These are phyloP conservation scores for Didymella exigua DNA, from an alignment of 2,329 filamentous ascomycete species.

Conservation along the genomic window DNA sequence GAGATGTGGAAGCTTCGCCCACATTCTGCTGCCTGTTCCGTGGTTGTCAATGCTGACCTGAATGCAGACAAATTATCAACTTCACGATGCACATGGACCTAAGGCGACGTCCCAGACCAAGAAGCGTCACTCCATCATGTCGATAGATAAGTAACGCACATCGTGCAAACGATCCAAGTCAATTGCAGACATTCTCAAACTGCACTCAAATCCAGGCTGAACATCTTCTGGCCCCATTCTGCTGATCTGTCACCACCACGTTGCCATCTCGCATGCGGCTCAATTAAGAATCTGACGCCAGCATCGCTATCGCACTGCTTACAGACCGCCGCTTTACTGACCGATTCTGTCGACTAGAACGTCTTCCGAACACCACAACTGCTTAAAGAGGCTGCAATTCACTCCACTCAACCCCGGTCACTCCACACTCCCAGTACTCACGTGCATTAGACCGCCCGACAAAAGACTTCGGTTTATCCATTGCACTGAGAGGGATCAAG, in stretches of 20 bases:
- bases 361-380: slow-evolving; percentile 31
- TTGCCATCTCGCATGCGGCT: slow-evolving; percentile 39
- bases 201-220: background rate
- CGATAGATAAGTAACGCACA: background rate
- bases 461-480: background rate
- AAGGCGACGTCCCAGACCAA: background rate
- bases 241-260: slow-evolving; percentile 15
- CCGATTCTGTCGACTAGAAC: slow-evolving; percentile 19
- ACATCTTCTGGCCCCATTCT: slow-evolving; percentile 2
- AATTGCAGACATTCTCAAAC: background rate
- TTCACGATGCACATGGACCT: background rate
- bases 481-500: slow-evolving; percentile 13
- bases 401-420: slow-evolving; percentile 23
- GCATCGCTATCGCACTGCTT: slow-evolving; percentile 34
- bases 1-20: slow-evolving; percentile 23
- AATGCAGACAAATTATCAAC: slow-evolving; percentile 26
- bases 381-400: slow-evolving; percentile 35
- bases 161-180: background rate
- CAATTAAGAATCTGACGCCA: slow-evolving; percentile 48
- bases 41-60: slow-evolving; percentile 41
- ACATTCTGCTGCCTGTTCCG: slow-evolving; percentile 16
- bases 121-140: slow-evolving; percentile 19
- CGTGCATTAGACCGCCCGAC: slow-evolving; percentile 12
- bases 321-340: slow-evolving; percentile 20
- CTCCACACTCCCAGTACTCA: slow-evolving; percentile 22